Percentiles rank a stretch among this genome's conserved stretches.
These are phyloP conservation scores for Harrya chromipes DNA, from an alignment of 768 basidiomycete species.

Conservation along the genomic window DNA sequence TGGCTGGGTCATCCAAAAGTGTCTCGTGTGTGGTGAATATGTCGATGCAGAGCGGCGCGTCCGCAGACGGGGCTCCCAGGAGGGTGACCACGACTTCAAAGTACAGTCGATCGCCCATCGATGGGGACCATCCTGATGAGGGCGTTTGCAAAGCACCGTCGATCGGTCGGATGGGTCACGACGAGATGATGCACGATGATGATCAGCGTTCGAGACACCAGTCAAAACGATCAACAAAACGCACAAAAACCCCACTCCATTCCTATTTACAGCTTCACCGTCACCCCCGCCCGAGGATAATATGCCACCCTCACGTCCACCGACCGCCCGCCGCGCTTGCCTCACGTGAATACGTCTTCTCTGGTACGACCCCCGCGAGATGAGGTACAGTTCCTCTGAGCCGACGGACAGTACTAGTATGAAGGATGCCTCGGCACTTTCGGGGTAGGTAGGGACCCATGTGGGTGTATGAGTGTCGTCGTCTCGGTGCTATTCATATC, in stretches of 20 bases:
- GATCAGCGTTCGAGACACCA: no score
- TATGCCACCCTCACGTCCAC: constrained; percentile 34
- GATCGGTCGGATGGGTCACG: background rate
- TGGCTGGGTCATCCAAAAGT: no score
- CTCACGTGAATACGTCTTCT: constrained; percentile 16
- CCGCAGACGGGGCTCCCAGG: constrained; percentile 17
- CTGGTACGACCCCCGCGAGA: constrained; percentile 31
- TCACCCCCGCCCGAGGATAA: constrained; percentile 17
- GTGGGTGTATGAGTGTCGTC: no score
- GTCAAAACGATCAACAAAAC: no score
- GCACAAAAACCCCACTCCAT: constrained; percentile 41
- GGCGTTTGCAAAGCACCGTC: constrained; percentile 16
- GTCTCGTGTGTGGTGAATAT: constrained; percentile 28
- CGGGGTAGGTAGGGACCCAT: constrained; percentile 18
- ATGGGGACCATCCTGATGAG: background rate
- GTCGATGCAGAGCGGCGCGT: constrained; percentile 22
- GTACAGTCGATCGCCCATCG: constrained; percentile 17
- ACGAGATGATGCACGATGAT: no score
- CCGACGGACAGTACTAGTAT: constrained; percentile 29
- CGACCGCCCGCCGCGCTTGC: constrained; percentile 17
- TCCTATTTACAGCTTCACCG: constrained; percentile 27
- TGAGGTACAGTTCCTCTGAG: constrained; percentile 31
- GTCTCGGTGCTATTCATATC: no score
- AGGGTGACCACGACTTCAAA: constrained; percentile 32
- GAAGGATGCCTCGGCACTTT: constrained; percentile 24